Evolutionary conservation across 2,329 filamentous ascomycete species (phyloP).

Genomic region (Myotisia sp.): DNA sequence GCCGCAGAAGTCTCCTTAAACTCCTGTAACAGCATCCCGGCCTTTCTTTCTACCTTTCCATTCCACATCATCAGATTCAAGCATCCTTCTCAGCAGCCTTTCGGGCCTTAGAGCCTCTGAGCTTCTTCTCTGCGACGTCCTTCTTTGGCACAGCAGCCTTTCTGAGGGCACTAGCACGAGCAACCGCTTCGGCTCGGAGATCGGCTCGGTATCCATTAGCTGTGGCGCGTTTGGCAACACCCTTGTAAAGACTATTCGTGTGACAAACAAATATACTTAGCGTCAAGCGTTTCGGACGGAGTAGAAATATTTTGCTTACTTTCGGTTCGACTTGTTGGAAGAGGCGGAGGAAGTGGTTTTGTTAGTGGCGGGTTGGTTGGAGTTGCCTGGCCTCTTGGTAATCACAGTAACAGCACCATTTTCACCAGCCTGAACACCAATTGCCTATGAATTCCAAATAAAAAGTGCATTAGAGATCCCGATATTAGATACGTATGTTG

Average conservation of each 20-base stretch:
- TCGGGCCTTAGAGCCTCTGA: slow-evolving; percentile 62
- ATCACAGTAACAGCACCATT: slow-evolving; percentile 67
- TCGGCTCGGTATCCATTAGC: slow-evolving; percentile 76
- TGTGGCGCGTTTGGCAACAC: slow-evolving; percentile 66
- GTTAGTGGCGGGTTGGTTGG: slow-evolving; percentile 58
- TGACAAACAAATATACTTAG: slow-evolving; percentile 7
- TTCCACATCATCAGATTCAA: slow-evolving; percentile 15
- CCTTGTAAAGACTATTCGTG: slow-evolving; percentile 79
- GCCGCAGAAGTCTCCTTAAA: no score
- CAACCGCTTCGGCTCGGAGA: slow-evolving; percentile 62
- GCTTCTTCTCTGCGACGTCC: slow-evolving; percentile 58
- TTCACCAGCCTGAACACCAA: slow-evolving; percentile 61
- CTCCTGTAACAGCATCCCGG: no score
- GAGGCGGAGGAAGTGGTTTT: slow-evolving; percentile 54
- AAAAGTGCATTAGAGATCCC: neutral
- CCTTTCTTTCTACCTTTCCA: no score
- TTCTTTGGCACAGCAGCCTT: slow-evolving; percentile 66
- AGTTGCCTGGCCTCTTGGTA: slow-evolving; percentile 66
- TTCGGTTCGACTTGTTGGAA: slow-evolving; percentile 60
- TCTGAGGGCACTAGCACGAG: slow-evolving; percentile 76
- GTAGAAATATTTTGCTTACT: slow-evolving; percentile 41
- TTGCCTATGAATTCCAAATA: slow-evolving; percentile 44
- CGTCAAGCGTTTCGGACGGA: slow-evolving; percentile 10
- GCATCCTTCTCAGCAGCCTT: slow-evolving; percentile 42
- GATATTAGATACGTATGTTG: neutral